Evolutionary conservation across 768 basidiomycete species (phyloP), one percentile per base, ranked within the genome.

Genomic region (Daedaleopsis nitida): DNA sequence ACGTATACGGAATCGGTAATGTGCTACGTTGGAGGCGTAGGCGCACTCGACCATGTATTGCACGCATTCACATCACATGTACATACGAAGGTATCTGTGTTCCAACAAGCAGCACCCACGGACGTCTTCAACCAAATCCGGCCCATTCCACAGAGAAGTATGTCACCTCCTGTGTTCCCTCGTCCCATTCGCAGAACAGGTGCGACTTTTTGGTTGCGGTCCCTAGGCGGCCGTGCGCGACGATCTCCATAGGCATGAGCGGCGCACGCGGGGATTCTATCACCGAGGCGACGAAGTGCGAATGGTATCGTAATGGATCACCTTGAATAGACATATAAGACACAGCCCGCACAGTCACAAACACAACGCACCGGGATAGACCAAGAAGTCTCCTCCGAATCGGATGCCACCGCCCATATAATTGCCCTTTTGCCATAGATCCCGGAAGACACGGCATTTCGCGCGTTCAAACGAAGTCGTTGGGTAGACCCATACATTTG

Each of bases 141-240:
- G 92, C 91, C 94, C 94, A 96, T 75, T 94, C 92, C 60, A 96
- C 83, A 51, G 89, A 90, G 57, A 89, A 80, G 75, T 91, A 93
- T 0, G 86, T 83, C 2, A 86, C 91, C 62, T 80, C 74, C 44
- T 82, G 78, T 68, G 78, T 84, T 52, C 79, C 80, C 38, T 92
- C 88, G 68, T 96, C 87, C 89, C 91, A 97, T 35, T 88, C 86
- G 68, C 94, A 97, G 3, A 98, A 76, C 34, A 98, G 76, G 72
- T 98, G 96, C 0, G 94, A 86, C 75, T 99, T 99, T 75, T 98
- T 98, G 10, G 97, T 98, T 12, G 92, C 97, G 4, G 97, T 99
- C 1, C 96, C 97, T 37, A 99, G 76, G 37, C 97, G 83, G 17
- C 97, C 97, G 71, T 95, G 95, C 0, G 96, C 96, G 23, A 99